Evolutionary conservation across 2,329 filamentous ascomycete genomes (phyloP).

Genomic region (Claviceps sp.): DNA sequence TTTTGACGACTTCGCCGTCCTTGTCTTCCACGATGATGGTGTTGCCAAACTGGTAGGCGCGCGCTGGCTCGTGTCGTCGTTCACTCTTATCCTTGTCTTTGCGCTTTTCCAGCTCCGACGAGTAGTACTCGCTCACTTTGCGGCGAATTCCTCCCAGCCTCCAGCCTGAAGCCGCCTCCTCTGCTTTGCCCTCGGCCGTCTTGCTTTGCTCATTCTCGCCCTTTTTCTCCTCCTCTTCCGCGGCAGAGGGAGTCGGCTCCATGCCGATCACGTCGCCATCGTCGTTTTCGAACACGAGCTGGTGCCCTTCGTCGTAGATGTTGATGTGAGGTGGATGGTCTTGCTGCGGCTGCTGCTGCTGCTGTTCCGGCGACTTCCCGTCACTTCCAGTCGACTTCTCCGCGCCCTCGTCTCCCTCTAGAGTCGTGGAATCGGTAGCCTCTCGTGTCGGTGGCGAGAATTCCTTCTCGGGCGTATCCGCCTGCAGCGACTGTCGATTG

Average conservation of each 20-base stretch:
- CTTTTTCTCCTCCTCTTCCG: background rate
- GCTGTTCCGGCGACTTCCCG: slow-evolving; percentile 6
- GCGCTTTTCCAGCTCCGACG: slow-evolving; percentile 47
- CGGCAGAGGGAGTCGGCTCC: slow-evolving; percentile 20
- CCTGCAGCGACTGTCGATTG: slow-evolving; percentile 23
- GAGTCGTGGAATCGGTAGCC: slow-evolving; percentile 20
- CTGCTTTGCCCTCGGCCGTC: background rate
- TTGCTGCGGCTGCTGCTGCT: background rate
- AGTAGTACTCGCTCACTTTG: slow-evolving; percentile 37
- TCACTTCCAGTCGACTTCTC: slow-evolving; percentile 13
- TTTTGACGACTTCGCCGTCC: slow-evolving; percentile 75
- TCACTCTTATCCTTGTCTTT: slow-evolving; percentile 50
- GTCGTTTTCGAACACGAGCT: slow-evolving; percentile 71
- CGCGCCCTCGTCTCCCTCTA: slow-evolving; percentile 19
- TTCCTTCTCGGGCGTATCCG: slow-evolving; percentile 17
- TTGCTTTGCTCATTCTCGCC: background rate
- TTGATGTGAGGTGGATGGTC: slow-evolving; percentile 34
- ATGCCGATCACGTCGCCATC: slow-evolving; percentile 76
- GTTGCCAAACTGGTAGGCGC: slow-evolving; percentile 76
- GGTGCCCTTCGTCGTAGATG: slow-evolving; percentile 66
- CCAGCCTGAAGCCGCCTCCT: slow-evolving; percentile 14
- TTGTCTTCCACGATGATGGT: slow-evolving; percentile 81
- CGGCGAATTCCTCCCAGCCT: slow-evolving; percentile 31
- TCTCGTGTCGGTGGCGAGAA: slow-evolving; percentile 16
- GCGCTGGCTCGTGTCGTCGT: slow-evolving; percentile 55